Evolutionary conservation across 2,329 filamentous ascomycete species (phyloP).

Genomic region (Penicillium verrucosum): DNA sequence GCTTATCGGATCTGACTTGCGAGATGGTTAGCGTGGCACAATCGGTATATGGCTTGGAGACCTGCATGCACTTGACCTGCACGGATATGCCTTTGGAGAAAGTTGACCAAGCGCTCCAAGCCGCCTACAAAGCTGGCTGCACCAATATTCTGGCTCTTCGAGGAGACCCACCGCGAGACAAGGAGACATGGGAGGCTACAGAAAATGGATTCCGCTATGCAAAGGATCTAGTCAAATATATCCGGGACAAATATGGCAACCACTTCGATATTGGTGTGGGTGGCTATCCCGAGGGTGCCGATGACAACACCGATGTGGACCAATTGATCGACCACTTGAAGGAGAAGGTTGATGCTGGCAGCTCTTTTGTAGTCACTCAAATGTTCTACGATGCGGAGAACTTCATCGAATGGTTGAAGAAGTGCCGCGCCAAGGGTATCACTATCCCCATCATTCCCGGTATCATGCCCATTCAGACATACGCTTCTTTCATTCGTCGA

Average conservation of each 20-base stretch:
- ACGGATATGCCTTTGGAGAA: slow-evolving; percentile 95
- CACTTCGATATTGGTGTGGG: slow-evolving; percentile 98
- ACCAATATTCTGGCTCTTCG: slow-evolving; percentile 94
- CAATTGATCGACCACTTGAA: slow-evolving; percentile 86
- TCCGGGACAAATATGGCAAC: slow-evolving; percentile 72
- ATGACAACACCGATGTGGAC: slow-evolving; percentile 87
- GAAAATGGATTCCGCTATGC: slow-evolving; percentile 89
- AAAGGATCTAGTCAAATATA: slow-evolving; percentile 82
- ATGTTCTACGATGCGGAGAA: slow-evolving; percentile 99
- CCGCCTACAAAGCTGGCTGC: slow-evolving; percentile 91
- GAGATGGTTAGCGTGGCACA: slow-evolving; percentile 98
- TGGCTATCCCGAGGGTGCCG: slow-evolving; percentile 91
- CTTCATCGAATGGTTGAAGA: slow-evolving; percentile 85
- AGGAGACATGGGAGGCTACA: slow-evolving; percentile 87
- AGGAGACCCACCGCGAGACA: slow-evolving; percentile 88
- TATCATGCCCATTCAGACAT: slow-evolving; percentile 93
- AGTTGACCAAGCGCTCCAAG: slow-evolving; percentile 81
- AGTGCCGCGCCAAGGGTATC: slow-evolving; percentile 81
- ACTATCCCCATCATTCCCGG: slow-evolving; percentile 78
- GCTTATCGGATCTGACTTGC: slow-evolving; percentile 84
- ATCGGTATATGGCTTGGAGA: slow-evolving; percentile 91
- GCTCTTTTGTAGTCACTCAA: slow-evolving; percentile 91
- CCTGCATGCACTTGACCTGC: slow-evolving; percentile 98
- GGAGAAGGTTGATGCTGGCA: slow-evolving; percentile 93
- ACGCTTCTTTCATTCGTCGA: slow-evolving; percentile 84